Base-by-base conservation (phyloP, 2,329 filamentous ascomycete species). In the Fusarium tricinctum region DNA sequence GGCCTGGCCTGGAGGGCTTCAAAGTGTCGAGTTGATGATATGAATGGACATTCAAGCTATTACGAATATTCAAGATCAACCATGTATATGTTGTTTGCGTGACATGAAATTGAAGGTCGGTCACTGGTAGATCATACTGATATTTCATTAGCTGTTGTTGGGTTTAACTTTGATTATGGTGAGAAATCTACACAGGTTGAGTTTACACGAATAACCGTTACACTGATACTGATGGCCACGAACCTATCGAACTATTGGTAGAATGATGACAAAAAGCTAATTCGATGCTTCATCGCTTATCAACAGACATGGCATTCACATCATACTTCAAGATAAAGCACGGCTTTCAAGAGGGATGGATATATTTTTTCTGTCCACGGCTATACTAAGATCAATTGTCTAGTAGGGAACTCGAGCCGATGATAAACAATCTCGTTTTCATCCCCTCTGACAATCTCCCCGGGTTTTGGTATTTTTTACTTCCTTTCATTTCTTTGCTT, bases 381-480 rank as follows among this genome's bases (percentile, higher is more conserved):
- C 70, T 73, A 68, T 65, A 68, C 70, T 71, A 71, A 64, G 63
- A 58, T 63, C 60, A 68, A 63, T 47, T 67, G 62, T 63, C 63
- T 62, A 66, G 63, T 57, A 63, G 46, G 66, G 66, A 61, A 64
- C 61, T 69, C 53, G 66, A 56, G 59, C 70, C 63, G 54, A 66
- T 66, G 48, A 52, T 51, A 63, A 38, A 68, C 65, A 68, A 65
- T 32, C 57, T 56, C 54, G 60, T 66, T 66, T 35, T 70, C 68
- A 71, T 61, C 71, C 68, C 71, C 63, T 72, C 66, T 47, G 50
- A 66, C 57, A 70, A 68, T 69, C 66, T 69, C 71, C 69, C 69
- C 49, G 61, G 47, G 49, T 62, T 70, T 71, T 70, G 66, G 63
- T 72, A 69, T 64, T 63, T 61, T 69, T 68, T 73, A 64, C 62